These are phyloP conservation scores for Plasmodium malariae DNA, from an alignment of 169 alveolate genomes.

Conservation along the genomic window DNA sequence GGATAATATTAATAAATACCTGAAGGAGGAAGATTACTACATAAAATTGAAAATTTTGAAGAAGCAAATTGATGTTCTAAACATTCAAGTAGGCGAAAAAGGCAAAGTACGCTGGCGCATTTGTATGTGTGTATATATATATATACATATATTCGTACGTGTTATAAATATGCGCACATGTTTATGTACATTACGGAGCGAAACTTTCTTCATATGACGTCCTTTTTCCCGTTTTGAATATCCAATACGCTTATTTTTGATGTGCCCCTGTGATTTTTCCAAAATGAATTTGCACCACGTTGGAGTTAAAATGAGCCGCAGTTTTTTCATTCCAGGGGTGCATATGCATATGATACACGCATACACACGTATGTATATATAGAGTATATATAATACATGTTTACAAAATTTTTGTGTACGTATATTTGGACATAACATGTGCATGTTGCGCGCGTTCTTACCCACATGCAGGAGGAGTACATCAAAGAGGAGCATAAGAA, in stretches of 20 bases:
- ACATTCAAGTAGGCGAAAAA: slow-evolving; percentile 45
- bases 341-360: neutral
- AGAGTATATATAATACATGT: too few species aligned
- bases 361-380: neutral
- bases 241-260: too few species aligned
- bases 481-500: slow-evolving; percentile 98
- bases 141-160: neutral
- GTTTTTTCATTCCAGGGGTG: too few species aligned
- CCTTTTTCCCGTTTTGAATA: too few species aligned
- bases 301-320: too few species aligned
- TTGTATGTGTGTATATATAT: neutral
- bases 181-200: too few species aligned
- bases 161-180: neutral
- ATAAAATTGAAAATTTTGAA: slow-evolving; percentile 63
- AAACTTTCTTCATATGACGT: too few species aligned
- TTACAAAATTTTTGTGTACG: too few species aligned
- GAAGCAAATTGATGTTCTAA: slow-evolving; percentile 59
- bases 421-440: too few species aligned
- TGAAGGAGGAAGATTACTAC: slow-evolving; percentile 64
- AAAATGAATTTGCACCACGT: too few species aligned
- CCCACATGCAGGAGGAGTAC: slow-evolving; percentile 95
- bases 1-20: slow-evolving; percentile 35
- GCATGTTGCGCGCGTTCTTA: too few species aligned
- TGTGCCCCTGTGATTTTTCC: too few species aligned
- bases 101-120: neutral